Percentiles rank a stretch among this genome's conserved stretches.
phyloP scores from a whole-genome alignment of 352 stramenopile species.

The Globisporangium yorkense region DNA sequence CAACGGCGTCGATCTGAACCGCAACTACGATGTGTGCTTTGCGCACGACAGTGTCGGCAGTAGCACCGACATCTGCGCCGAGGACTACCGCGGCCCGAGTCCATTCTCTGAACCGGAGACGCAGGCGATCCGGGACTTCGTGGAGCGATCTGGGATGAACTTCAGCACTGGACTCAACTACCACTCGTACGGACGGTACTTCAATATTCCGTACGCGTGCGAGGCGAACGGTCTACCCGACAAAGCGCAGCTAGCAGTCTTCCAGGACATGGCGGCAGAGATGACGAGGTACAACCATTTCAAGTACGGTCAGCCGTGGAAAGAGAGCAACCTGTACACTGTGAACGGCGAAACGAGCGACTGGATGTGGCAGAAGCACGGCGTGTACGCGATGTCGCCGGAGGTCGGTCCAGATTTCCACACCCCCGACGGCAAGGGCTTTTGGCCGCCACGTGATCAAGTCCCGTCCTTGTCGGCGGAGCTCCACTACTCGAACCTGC shows the following conservation, averaged over 20 bases:
- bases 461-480: conserved; percentile 55
- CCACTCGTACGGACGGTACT: conserved; percentile 77
- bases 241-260: conserved; percentile 30
- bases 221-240: conserved; percentile 43
- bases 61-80: conserved; percentile 54
- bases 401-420: conserved; percentile 71
- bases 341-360: conserved; percentile 86
- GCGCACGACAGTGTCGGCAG: conserved; percentile 51
- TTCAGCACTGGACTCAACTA: conserved; percentile 77
- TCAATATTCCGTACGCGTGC: conserved; percentile 83
- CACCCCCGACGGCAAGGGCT: conserved; percentile 28
- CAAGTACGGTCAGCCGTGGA: conserved; percentile 72
- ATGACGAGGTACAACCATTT: conserved; percentile 78
- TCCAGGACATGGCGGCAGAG: conserved; percentile 46
- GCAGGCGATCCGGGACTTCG: conserved; percentile 56
- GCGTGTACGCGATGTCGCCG: conserved; percentile 82
- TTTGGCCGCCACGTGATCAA: conserved; percentile 57
- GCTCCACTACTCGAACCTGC: conserved; percentile 72
- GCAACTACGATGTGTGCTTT: conserved; percentile 85
- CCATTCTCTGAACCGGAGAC: conserved; percentile 84
- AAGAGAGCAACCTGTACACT: conserved; percentile 79
- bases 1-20: conserved; percentile 73
- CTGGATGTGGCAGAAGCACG: conserved; percentile 79
- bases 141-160: conserved; percentile 40
- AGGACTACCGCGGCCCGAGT: conserved; percentile 62